Base-by-base conservation (phyloP, 768 basidiomycete species). In the Lactarius akahatsu region DNA sequence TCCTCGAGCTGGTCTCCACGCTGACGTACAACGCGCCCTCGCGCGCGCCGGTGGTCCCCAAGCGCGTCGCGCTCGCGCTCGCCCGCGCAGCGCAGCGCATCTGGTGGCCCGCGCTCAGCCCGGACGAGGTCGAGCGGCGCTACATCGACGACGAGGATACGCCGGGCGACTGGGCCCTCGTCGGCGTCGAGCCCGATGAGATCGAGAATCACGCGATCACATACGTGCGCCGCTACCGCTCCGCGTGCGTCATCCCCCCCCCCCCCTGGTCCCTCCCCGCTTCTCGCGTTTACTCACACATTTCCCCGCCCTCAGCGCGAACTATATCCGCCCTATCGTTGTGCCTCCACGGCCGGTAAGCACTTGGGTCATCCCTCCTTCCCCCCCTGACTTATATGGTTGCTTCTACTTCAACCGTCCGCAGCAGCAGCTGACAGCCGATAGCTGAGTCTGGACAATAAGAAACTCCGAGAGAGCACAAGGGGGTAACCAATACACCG, bases 71-170 rank as follows among this genome's bases (percentile, higher is more conserved):
- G 45, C 77, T 83, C 38, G 72, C 82, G 9, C 76, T 92, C 45
- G 83, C 94, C 4, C 86, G 80, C 70, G 81, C 83, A n/a, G 82
- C 81, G 78, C 90, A 86, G 74, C 76, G 71, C 66, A 82, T 77
- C 0, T 99, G 94, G 95, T 98, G 96, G 95, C 95, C 96, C 15
- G 83, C 90, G 43, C 81, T 97, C 59, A 87, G 85, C 74, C 92
- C 94, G 1, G 96, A 99, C 75, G 95, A 97, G 76, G 89, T 99
- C 26, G 83, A 85, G 72, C 82, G 97, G 73, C 85, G 93, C 66
- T 97, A 86, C 76, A 85, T 98, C 71, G 84, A 94, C 78, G 96
- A 98, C 76, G 80, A 80, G 43, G 83, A 87, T 64, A 84, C 80
- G 65, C 82, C 80, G 23, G 92, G 92, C 28, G 89, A 89, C 74